phyloP scores from a whole-genome alignment of 495 filamentous ascomycete genomes.

The Trichoderma reesei region DNA sequence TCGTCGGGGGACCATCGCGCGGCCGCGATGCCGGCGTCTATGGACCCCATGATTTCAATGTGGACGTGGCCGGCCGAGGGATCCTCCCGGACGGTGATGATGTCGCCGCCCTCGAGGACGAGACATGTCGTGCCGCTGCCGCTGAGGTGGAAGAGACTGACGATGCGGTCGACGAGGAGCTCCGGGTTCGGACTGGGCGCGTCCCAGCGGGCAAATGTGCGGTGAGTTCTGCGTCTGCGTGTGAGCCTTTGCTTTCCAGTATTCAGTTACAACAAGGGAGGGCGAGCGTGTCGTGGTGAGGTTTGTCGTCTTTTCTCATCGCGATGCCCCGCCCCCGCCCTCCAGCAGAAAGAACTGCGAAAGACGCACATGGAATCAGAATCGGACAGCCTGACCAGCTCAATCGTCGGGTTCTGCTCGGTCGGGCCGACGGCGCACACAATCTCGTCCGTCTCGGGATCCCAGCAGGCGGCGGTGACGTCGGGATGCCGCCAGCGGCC shows the following conservation, averaged over 20 bases:
- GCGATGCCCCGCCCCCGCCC: conserved; percentile 3
- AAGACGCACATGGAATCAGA: conserved; percentile 31
- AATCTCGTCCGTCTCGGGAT: conserved; percentile 57
- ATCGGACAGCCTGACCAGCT: conserved; percentile 48
- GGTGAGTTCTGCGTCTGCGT: neutral
- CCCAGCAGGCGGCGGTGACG: conserved; percentile 69
- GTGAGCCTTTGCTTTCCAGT: neutral
- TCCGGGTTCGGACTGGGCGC: conserved; percentile 61
- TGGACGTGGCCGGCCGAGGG: conserved; percentile 51
- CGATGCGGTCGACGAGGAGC: conserved; percentile 56
- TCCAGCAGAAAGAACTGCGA: conserved; percentile 10
- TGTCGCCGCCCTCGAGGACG: conserved; percentile 83
- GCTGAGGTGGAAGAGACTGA: conserved; percentile 73
- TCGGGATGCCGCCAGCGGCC: conserved; percentile 44
- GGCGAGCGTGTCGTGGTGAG: too few species aligned
- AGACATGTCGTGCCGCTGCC: conserved; percentile 69
- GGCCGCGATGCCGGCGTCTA: conserved; percentile 81
- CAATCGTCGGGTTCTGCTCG: conserved; percentile 49
- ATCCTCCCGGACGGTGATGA: conserved; percentile 75
- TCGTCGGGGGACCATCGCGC: conserved; percentile 94
- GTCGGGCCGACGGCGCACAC: conserved; percentile 70
- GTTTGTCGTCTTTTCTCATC: too few species aligned
- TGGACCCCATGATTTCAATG: conserved; percentile 88
- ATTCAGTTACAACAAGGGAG: neutral
- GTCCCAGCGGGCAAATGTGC: conserved; percentile 74